phyloP scores from a whole-genome alignment of 2,329 filamentous ascomycete species.

The Colletotrichum destructivum region DNA sequence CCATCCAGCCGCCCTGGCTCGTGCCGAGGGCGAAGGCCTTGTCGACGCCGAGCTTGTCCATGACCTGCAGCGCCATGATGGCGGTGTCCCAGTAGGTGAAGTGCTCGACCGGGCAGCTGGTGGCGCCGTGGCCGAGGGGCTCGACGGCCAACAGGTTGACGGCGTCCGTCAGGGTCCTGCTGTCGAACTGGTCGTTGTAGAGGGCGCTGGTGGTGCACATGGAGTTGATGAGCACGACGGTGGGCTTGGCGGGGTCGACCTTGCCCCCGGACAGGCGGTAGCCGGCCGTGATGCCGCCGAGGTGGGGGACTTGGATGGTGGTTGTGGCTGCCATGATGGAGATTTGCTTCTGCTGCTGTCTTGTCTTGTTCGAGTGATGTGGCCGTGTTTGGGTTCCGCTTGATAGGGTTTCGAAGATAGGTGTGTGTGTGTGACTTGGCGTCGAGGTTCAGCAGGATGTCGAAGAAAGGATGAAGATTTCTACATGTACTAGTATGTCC shows the following conservation, averaged over 20 bases:
- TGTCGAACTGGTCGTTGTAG: slow-evolving; percentile 61
- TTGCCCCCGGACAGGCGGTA: slow-evolving; percentile 58
- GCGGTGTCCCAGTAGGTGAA: slow-evolving; percentile 72
- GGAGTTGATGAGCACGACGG: slow-evolving; percentile 66
- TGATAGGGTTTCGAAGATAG: not conserved
- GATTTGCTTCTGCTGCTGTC: no score
- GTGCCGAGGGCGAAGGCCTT: slow-evolving; percentile 67
- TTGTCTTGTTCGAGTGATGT: not conserved
- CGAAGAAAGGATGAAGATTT: slow-evolving; percentile 20
- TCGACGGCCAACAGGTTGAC: slow-evolving; percentile 68
- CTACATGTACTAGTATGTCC: slow-evolving; percentile 10
- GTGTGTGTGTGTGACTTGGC: slow-evolving; percentile 5
- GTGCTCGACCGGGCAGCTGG: slow-evolving; percentile 58
- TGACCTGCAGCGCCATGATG: slow-evolving; percentile 68
- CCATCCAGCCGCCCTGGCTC: slow-evolving; percentile 68
- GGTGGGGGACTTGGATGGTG: slow-evolving; percentile 63
- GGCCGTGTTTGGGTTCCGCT: not conserved
- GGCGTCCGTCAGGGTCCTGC: slow-evolving; percentile 55
- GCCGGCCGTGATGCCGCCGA: slow-evolving; percentile 63
- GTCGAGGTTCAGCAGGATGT: slow-evolving; percentile 4
- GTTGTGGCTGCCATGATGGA: slow-evolving; percentile 55
- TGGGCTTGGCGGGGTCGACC: slow-evolving; percentile 66
- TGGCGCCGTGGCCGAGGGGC: slow-evolving; percentile 67
- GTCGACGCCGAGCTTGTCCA: slow-evolving; percentile 64
- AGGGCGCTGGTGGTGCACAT: slow-evolving; percentile 65